These are phyloP conservation scores for Lentithecium fluviatile DNA, from an alignment of 495 filamentous ascomycete genomes.

Conservation along the genomic window DNA sequence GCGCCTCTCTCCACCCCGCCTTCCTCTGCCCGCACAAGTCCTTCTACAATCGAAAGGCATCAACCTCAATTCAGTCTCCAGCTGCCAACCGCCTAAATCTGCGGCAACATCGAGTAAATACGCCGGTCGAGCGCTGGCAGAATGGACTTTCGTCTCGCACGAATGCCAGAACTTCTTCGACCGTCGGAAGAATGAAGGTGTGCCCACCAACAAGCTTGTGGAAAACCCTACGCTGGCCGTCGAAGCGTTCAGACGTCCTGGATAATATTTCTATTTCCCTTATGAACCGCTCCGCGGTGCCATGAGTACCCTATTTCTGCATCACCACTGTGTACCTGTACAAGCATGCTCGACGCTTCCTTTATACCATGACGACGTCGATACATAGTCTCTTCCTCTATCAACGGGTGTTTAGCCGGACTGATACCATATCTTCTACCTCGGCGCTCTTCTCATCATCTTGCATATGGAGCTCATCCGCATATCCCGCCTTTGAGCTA, in stretches of 20 bases:
- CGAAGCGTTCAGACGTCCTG: slow-evolving; percentile 69
- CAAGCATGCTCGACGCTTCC: too few relatives aligned
- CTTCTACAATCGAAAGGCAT: slow-evolving; percentile 48
- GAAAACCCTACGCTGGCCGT: slow-evolving; percentile 87
- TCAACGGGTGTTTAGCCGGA: background rate
- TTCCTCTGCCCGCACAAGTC: slow-evolving; percentile 69
- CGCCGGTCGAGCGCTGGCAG: slow-evolving; percentile 81
- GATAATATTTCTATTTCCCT: background rate
- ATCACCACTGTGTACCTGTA: too few relatives aligned
- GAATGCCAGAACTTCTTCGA: slow-evolving; percentile 95
- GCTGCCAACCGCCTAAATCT: slow-evolving; percentile 38
- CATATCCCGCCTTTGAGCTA: background rate
- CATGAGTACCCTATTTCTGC: too few relatives aligned
- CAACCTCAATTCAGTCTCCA: slow-evolving; percentile 13
- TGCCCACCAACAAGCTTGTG: slow-evolving; percentile 68
- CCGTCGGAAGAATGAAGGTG: slow-evolving; percentile 79
- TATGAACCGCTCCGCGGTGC: too few relatives aligned
- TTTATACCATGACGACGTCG: background rate
- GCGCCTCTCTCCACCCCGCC: slow-evolving; percentile 67
- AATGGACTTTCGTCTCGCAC: slow-evolving; percentile 80
- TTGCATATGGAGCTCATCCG: background rate
- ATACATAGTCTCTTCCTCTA: background rate
- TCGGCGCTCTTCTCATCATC: background rate
- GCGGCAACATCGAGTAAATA: slow-evolving; percentile 61
- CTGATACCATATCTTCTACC: background rate